Conservation (phyloP, 805 yeast species). For the Ogataea haglerorum region DNA sequence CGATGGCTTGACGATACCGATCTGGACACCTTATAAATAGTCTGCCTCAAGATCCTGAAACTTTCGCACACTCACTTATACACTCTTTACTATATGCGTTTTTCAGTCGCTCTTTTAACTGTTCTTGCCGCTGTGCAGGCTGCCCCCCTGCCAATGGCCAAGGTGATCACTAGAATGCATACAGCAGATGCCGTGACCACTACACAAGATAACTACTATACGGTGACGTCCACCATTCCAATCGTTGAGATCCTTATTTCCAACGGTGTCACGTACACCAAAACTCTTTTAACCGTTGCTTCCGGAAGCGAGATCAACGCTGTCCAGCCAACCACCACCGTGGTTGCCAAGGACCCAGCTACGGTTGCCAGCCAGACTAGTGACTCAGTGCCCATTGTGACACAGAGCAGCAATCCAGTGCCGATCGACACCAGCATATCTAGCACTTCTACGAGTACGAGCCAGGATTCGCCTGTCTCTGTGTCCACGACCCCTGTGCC, state of each 20-base stretch:
- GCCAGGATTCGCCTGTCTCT: conserved; percentile 20
- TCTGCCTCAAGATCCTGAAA: background rate
- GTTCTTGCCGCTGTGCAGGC: conserved; percentile 14
- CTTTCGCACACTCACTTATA: conserved; percentile 1
- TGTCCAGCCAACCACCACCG: conserved; percentile 19
- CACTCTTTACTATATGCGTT: conserved; percentile 6
- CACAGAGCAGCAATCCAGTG: conserved; percentile 10
- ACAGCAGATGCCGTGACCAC: conserved; percentile 35
- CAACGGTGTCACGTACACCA: conserved; percentile 49
- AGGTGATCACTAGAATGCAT: conserved; percentile 28
- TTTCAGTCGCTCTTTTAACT: conserved; percentile 9
- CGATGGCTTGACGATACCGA: background rate
- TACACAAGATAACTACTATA: conserved; percentile 32
- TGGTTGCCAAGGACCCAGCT: conserved; percentile 13
- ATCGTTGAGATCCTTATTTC: conserved; percentile 51
- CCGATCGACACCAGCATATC: conserved; percentile 20
- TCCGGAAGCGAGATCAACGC: conserved; percentile 24
- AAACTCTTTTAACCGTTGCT: conserved; percentile 40
- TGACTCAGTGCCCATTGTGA: conserved; percentile 4
- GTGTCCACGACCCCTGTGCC: conserved; percentile 11
- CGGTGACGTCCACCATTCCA: conserved; percentile 49
- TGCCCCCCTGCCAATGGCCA: conserved; percentile 20
- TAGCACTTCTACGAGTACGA: conserved; percentile 16
- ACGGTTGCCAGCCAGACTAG: conserved; percentile 6
- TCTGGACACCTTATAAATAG: conserved; percentile 1